Evolutionary conservation across 2,329 filamentous ascomycete genomes (phyloP), one percentile per base, ranked within the genome.

Genomic region (Leptographium procerum): DNA sequence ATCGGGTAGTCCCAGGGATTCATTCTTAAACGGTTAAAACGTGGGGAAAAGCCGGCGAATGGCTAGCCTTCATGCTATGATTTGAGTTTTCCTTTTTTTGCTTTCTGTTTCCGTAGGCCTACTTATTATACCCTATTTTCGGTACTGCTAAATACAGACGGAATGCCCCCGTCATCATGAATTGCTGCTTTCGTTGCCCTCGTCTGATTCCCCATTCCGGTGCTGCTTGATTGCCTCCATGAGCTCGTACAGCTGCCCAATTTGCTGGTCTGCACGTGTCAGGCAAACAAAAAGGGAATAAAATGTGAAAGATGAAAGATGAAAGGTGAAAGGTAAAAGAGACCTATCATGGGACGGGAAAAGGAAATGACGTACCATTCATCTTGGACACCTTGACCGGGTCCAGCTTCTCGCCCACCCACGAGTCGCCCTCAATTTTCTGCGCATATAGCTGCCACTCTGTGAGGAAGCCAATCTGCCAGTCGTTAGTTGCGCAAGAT

Each of bases 381-480:
- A 97, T 89, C 73, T 96, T 96, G 61, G 90, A 86, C 58, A 97
- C 77, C 72, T 96, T 96, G 1, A 75, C 77, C 65, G 83, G 82
- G 63, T 97, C 92, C 70, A 97, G 79, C 70, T 86, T 92, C 63
- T 89, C 89, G 1, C 87, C 92, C 60, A 81, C 78, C 94, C 94
- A 97, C 0, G 79, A 71, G 57, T 95, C 87, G 0, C 91, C 92
- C 68, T 97, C 92, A 19, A 99, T 75, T 69, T 90, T 86, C 70
- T 99, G 92, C 2, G 91, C 91, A 69, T 97, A 99, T 56, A 89
- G 75, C 71, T 99, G 94, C 92, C 92, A 99, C 71, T 97, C 91
- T 0, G 89, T 92, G 65, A 99, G 78, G 71, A 99, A 99, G 1
- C 92, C 94, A 66, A 97, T 90, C 90, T 95, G 64, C 16, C 24